Conservation (phyloP, 2,329 filamentous ascomycete species). For the Coleophoma eucalyptorum region DNA sequence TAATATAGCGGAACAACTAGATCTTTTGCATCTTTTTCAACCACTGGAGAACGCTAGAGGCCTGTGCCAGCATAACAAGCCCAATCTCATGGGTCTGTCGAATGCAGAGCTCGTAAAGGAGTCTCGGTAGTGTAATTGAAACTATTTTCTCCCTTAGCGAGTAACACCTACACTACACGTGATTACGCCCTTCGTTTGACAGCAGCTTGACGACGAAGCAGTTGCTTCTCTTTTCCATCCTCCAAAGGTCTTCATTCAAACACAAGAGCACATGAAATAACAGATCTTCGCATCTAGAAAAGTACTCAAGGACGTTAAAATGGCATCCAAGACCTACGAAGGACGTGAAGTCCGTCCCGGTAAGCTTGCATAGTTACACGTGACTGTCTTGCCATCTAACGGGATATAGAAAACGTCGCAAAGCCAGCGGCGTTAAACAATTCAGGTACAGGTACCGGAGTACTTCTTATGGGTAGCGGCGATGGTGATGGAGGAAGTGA, state of each 20-base stretch:
- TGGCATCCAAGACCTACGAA: not conserved
- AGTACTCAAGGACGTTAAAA: not conserved
- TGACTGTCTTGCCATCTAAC: not conserved
- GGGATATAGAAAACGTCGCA: not conserved
- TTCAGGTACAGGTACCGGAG: not conserved
- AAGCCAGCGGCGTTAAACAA: not conserved
- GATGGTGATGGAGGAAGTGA: not conserved
- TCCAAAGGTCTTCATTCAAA: not conserved
- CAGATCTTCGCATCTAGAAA: not conserved
- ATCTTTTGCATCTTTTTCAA: too few relatives aligned
- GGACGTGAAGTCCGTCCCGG: not conserved
- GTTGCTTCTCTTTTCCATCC: not conserved
- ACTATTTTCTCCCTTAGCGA: too few relatives aligned
- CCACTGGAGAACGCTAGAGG: too few relatives aligned
- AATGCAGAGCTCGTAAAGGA: too few relatives aligned
- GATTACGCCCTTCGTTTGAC: not conserved
- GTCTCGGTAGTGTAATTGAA: too few relatives aligned
- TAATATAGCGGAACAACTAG: too few relatives aligned
- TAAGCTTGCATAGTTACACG: not conserved
- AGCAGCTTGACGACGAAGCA: not conserved
- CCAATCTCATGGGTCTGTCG: too few relatives aligned
- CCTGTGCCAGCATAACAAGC: too few relatives aligned
- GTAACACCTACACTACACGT: not conserved
- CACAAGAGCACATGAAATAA: not conserved
- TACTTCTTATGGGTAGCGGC: not conserved